phyloP scores from a whole-genome alignment of 257 asterid species.

The Nicotiana sylvestris region DNA sequence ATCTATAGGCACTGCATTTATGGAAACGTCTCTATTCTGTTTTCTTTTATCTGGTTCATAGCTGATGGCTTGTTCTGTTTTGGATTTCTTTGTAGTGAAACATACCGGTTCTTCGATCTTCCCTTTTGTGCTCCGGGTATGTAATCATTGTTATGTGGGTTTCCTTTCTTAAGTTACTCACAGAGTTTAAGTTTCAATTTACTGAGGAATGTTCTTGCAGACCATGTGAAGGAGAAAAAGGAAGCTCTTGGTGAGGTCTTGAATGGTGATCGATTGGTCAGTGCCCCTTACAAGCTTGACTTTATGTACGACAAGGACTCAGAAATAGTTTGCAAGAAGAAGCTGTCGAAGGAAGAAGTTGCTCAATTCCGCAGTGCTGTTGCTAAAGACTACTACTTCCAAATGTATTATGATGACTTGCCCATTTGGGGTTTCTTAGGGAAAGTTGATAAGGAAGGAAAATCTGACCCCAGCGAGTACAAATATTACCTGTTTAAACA shows the following conservation, averaged over 20 bases:
- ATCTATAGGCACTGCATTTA: background rate
- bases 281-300: slow-evolving; percentile 25
- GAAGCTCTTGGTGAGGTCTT: slow-evolving; percentile 22
- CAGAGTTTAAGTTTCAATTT: background rate
- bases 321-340: slow-evolving; percentile 18
- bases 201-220: slow-evolving; percentile 10
- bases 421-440: slow-evolving; percentile 27
- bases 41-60: background rate
- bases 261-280: slow-evolving; percentile 22
- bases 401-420: slow-evolving; percentile 20
- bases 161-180: background rate
- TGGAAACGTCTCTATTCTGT: background rate
- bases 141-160: slow-evolving; percentile 4
- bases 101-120: slow-evolving; percentile 68
- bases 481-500: slow-evolving; percentile 21
- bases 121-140: slow-evolving; percentile 69
- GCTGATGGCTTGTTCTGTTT: background rate
- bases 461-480: slow-evolving; percentile 21
- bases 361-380: slow-evolving; percentile 20
- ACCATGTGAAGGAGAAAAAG: slow-evolving; percentile 13
- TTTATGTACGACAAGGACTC: slow-evolving; percentile 19
- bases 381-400: slow-evolving; percentile 21
- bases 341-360: slow-evolving; percentile 17
- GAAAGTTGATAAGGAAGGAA: slow-evolving; percentile 24
- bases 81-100: slow-evolving; percentile 43